Conservation (phyloP, 2,329 filamentous ascomycete species). For the Sporothrix pseudoabietina region DNA sequence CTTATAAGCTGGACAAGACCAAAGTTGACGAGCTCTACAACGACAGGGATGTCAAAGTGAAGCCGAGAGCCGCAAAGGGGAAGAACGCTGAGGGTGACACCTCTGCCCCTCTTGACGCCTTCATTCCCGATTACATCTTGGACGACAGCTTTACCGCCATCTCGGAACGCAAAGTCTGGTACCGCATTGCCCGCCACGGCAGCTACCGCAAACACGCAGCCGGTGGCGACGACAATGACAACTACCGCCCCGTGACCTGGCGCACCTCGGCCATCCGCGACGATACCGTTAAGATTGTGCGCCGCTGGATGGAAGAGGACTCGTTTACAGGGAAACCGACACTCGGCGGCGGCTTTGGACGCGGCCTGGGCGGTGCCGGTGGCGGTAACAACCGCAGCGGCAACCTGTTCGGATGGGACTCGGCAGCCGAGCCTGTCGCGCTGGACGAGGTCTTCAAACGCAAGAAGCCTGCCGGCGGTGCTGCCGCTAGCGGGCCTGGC, state of each 20-base stretch:
- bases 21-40: constrained; percentile 28
- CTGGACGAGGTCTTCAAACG: constrained; percentile 51
- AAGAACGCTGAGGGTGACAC: not conserved
- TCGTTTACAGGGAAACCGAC: constrained; percentile 56
- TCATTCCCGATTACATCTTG: constrained; percentile 52
- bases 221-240: constrained; percentile 52
- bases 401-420: constrained; percentile 64
- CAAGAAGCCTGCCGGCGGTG: constrained; percentile 35
- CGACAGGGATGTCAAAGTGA: constrained; percentile 11
- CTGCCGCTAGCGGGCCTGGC: not conserved
- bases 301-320: constrained; percentile 68
- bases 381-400: constrained; percentile 47
- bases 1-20: constrained; percentile 22
- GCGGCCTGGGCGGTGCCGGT: not conserved
- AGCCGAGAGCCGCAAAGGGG: not conserved
- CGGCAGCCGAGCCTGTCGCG: constrained; percentile 53
- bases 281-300: constrained; percentile 60
- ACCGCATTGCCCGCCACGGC: constrained; percentile 63
- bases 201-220: constrained; percentile 55
- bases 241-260: constrained; percentile 63
- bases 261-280: constrained; percentile 54
- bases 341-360: constrained; percentile 40
- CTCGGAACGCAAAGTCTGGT: constrained; percentile 65
- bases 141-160: constrained; percentile 57
- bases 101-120: constrained; percentile 30